Evolutionary conservation across 2,329 filamentous ascomycete genomes (phyloP).

Genomic region (Albifimbria verrucaria): DNA sequence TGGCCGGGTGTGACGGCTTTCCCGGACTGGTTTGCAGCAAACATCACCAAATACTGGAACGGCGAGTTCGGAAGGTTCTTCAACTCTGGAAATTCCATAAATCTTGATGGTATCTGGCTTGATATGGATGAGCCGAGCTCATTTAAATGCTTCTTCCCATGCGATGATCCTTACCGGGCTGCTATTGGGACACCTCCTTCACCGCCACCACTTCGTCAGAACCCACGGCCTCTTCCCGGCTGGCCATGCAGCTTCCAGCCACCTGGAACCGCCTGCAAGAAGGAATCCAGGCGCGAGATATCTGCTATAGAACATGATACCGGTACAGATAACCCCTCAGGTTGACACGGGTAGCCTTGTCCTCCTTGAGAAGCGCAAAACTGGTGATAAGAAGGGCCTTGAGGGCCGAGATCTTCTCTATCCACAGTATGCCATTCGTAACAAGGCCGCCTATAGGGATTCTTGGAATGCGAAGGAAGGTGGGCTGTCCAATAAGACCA

Average conservation of each 20-base stretch:
- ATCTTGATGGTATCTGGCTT: conserved; percentile 78
- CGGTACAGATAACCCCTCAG: no score
- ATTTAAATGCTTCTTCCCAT: conserved; percentile 25
- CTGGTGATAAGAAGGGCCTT: conserved; percentile 38
- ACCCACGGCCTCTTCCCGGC: conserved; percentile 63
- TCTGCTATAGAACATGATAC: not conserved
- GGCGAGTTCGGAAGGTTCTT: conserved; percentile 66
- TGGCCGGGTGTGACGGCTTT: conserved; percentile 74
- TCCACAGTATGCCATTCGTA: conserved; percentile 74
- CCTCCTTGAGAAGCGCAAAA: no score
- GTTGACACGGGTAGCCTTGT: no score
- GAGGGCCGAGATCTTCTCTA: conserved; percentile 62
- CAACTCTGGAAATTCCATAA: conserved; percentile 57
- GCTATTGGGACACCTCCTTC: conserved; percentile 51
- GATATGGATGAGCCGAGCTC: conserved; percentile 56
- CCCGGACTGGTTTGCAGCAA: conserved; percentile 70
- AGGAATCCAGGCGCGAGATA: conserved; percentile 4
- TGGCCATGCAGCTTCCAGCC: conserved; percentile 49
- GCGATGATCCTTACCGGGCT: conserved; percentile 20
- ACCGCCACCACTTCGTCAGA: conserved; percentile 59
- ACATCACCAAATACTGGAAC: conserved; percentile 66
- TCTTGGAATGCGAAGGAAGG: conserved; percentile 53
- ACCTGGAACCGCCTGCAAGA: conserved; percentile 15
- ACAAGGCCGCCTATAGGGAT: conserved; percentile 54
- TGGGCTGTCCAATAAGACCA: conserved; percentile 55